Evolutionary conservation across 2,329 filamentous ascomycete genomes (phyloP).

Genomic region (Trichophyton equinum): DNA sequence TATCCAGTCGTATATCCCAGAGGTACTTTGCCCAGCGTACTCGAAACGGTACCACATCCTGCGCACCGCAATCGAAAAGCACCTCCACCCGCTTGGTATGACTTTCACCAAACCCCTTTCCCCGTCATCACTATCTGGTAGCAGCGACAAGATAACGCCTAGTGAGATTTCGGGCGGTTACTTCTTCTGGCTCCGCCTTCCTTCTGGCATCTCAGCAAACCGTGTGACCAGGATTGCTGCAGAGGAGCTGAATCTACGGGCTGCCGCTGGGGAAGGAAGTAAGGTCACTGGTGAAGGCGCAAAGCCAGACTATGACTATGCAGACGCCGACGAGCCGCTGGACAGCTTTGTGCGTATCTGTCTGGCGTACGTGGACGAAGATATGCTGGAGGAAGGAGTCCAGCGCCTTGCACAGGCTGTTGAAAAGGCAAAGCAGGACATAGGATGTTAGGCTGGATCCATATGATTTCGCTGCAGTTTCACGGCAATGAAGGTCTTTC

Average conservation of each 20-base stretch:
- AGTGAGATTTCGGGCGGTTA: conserved; percentile 59
- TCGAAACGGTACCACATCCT: conserved; percentile 43
- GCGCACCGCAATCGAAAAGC: conserved; percentile 44
- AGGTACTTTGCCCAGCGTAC: conserved; percentile 45
- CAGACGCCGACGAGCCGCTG: conserved; percentile 11
- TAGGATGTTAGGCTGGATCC: neutral
- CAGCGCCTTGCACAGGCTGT: conserved; percentile 46
- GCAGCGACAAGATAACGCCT: conserved; percentile 10
- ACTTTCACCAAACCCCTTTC: conserved; percentile 7
- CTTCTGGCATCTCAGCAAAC: conserved; percentile 39
- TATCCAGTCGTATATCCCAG: conserved; percentile 42
- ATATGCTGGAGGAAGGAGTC: conserved; percentile 54
- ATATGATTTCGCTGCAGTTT: neutral
- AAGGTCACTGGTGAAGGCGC: conserved; percentile 46
- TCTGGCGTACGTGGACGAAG: conserved; percentile 60
- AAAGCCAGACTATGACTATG: neutral
- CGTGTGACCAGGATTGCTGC: conserved; percentile 47
- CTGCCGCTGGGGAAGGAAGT: conserved; percentile 60
- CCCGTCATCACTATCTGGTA: neutral
- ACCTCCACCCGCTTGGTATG: conserved; percentile 53
- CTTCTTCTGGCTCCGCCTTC: conserved; percentile 68
- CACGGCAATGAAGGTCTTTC: no score
- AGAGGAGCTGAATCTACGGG: conserved; percentile 51
- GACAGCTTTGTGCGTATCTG: conserved; percentile 51
- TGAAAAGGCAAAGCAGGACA: conserved; percentile 10